Evolutionary conservation across 139 green algal genomes (phyloP).

Genomic region (Closterium sp.): DNA sequence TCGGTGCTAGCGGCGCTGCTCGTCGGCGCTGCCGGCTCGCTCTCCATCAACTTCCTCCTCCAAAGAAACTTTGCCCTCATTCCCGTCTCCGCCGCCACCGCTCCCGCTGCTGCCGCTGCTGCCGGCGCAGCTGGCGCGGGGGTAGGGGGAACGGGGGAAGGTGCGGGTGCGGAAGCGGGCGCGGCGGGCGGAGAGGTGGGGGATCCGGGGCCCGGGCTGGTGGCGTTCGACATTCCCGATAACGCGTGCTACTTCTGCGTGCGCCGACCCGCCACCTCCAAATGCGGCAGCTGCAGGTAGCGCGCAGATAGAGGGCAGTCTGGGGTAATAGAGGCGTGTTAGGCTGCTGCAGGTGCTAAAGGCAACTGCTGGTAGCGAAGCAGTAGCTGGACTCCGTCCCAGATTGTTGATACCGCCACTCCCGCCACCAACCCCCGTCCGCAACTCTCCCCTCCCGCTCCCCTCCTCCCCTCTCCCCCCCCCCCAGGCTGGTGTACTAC

Average conservation of each 20-base stretch:
- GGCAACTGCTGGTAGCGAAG: not conserved
- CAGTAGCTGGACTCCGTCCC: not conserved
- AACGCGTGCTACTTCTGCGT: conserved; percentile 43
- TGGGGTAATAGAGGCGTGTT: not conserved
- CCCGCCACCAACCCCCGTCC: not conserved
- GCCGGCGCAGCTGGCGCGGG: conserved; percentile 2
- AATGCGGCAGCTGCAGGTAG: conserved; percentile 42
- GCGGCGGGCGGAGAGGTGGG: not conserved
- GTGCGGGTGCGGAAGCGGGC: not conserved
- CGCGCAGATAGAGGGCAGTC: not conserved
- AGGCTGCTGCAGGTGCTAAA: not conserved
- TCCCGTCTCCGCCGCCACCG: not conserved
- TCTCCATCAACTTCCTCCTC: not conserved
- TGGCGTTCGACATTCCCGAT: conserved; percentile 27
- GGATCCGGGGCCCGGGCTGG: not conserved
- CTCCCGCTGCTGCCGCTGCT: not conserved
- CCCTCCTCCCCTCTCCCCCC: not conserved
- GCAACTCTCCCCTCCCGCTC: not conserved
- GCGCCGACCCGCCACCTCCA: conserved; percentile 27
- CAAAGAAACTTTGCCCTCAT: not conserved
- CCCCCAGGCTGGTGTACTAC: conserved; percentile 41
- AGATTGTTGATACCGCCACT: not conserved
- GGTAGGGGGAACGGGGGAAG: not conserved
- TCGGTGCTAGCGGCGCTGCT: not conserved
- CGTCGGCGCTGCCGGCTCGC: not conserved